Base-by-base conservation (phyloP, 805 yeast species). In the Wickerhamomyces alni region DNA sequence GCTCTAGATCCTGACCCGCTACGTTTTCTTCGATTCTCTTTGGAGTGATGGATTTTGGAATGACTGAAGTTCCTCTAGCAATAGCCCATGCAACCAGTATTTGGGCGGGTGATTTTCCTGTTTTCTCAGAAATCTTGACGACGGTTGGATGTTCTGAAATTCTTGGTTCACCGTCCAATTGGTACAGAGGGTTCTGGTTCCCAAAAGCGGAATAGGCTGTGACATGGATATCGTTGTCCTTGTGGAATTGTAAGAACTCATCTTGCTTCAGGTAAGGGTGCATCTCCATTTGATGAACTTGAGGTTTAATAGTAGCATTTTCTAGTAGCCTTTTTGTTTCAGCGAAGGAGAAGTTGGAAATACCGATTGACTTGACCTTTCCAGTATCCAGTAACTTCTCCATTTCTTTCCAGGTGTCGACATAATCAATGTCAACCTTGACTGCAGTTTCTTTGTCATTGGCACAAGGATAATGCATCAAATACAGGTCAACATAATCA, bases 131-230 rank as follows among this genome's bases (percentile, higher is more conserved):
- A 28, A 79, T 51, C 6, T 60, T 61, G 3, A 52, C 43, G 15
- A 80, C 55, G 3, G 58, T 56, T 19, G 61, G 64, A 45, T 71
- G 66, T 31, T 57, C 47, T 32, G 67, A 54, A 17, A 74, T 36
- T 40, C 45, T 38, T 37, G 49, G 50, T 37, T 46, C 54, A 3
- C 36, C 48, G 19, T 62, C 64, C 43, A 77, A 69, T 21, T 58
- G 50, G 42, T 76, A 59, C 13, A 77, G 47, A 12, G 83, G 80
- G 9, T 80, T 71, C 41, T 69, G 73, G 7, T 65, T 61, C 8
- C 88, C 91, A 49, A 86, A 67, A 19, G 95, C 93, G 24, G 87
- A 79, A 63, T 84, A 87, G 9, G 94, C 94, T 58, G 82, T 82
- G 39, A 82, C 58, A 26, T 67, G 57, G 43, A 82, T 79, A 44